phyloP scores from a whole-genome alignment of 2,329 filamentous ascomycete species.

The Colletotrichum sp. region DNA sequence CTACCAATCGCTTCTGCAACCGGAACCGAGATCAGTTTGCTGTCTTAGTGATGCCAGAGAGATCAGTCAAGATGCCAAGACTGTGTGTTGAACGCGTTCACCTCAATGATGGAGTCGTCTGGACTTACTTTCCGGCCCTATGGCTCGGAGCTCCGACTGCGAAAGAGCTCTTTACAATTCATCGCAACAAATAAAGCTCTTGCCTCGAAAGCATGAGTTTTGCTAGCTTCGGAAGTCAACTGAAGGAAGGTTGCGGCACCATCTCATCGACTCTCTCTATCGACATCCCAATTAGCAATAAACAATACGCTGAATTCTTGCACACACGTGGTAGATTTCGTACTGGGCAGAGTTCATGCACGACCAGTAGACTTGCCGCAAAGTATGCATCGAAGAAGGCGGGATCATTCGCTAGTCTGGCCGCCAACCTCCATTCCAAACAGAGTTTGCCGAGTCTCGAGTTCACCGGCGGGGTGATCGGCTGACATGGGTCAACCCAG shows the following conservation, averaged over 20 bases:
- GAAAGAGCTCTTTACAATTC: no score
- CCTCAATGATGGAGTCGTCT: background rate
- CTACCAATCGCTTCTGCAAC: constrained; percentile 9
- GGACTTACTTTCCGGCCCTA: background rate
- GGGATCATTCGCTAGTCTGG: background rate
- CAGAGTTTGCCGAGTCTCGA: background rate
- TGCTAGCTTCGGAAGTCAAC: background rate
- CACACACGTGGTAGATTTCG: background rate
- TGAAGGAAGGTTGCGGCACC: background rate
- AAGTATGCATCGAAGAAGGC: background rate
- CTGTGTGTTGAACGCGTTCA: background rate
- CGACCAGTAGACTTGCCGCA: background rate
- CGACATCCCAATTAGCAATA: background rate
- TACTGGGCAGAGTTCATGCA: background rate
- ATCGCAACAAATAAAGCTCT: background rate
- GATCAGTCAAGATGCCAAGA: constrained; percentile 1
- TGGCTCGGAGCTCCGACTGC: background rate
- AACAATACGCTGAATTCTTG: background rate
- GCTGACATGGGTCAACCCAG: background rate
- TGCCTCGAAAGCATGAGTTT: background rate
- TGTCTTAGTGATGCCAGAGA: background rate
- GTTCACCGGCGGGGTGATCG: background rate
- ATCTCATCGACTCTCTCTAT: background rate
- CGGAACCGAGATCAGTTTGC: background rate
- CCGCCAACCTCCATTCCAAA: background rate